Base-by-base conservation (phyloP, 352 stramenopile species). In the Globisporangium perplexum region DNA sequence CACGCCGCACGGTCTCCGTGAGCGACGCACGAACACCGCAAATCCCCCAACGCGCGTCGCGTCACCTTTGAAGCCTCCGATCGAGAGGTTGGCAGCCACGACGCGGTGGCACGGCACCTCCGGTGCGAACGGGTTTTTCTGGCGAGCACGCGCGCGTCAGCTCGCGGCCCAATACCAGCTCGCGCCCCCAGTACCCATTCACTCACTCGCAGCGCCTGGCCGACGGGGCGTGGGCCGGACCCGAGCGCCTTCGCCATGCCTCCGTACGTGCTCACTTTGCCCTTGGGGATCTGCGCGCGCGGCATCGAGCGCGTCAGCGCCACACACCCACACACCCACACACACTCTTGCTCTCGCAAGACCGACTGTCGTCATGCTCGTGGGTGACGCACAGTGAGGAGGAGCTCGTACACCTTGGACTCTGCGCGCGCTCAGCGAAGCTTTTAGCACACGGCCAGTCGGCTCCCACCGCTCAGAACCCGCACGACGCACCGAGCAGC, bases 51-150 rank as follows among this genome's bases (percentile, higher is more conserved):
- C 35, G 23, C 23, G 7, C 28, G 6, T 0, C 28, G 8, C 8
- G 8, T 12, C 30, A 63, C 76, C 83, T 74, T 86, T 84, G 63
- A 90, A 93, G 42, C 83, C 83, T 1, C 82, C 80, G 42, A 93
- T 88, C 31, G 71, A 67, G n/a, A 87, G 61, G 14, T 66, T 59
- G 26, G 65, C 77, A n/a, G 77, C 74, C n/a, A 93, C 77, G 11
- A 93, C 71, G 28, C 78, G 81, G 50, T 91, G 80, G 57, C 83
- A 93, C 7, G 80, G 83, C 45, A 93, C 76, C 51, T 88, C 57
- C 2, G 80, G 80, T 1, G 83, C 83, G 53, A 93, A 89, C 30
- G 83, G 83, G 47, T 93, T 93, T 53, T 88, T 88, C 83, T 93
- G 47, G 26, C 36, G 26, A 22, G 28, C 18, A 7, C 30, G 44